phyloP scores from a whole-genome alignment of 257 asterid species.

The Coffea eugenioides region DNA sequence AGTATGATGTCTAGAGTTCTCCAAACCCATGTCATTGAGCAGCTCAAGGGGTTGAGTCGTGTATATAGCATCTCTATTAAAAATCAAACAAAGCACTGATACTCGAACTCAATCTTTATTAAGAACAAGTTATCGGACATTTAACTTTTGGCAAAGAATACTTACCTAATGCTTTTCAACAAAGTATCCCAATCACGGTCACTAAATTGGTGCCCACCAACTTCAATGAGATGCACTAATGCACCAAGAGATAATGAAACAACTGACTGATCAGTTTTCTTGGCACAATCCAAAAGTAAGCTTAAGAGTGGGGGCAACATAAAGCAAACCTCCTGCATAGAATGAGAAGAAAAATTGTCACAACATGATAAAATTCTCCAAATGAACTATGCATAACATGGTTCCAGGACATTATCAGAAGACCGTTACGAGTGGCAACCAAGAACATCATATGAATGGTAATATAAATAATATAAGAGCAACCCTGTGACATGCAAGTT shows the following conservation, averaged over 20 bases:
- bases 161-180: constrained; percentile 86
- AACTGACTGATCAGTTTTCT: constrained; percentile 90
- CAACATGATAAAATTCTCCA: background rate
- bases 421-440: background rate
- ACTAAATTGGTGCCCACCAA: constrained; percentile 98
- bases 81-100: constrained; percentile 28
- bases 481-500: background rate
- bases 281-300: constrained; percentile 95
- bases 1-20: constrained; percentile 53
- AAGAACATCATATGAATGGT: background rate
- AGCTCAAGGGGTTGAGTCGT: constrained; percentile 98
- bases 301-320: constrained; percentile 94
- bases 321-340: constrained; percentile 86
- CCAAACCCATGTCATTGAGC: constrained; percentile 81
- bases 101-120: constrained; percentile 10
- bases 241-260: constrained; percentile 97
- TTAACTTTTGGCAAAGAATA: constrained; percentile 11
- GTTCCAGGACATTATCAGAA: background rate
- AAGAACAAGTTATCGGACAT: constrained; percentile 14
- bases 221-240: constrained; percentile 92
- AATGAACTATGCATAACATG: background rate
- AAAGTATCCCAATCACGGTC: constrained; percentile 92
- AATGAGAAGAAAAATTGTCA: constrained; percentile 10
- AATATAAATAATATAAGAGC: background rate
- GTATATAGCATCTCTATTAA: constrained; percentile 88